Evolutionary conservation across 2,329 filamentous ascomycete species (phyloP).

Genomic region (Aspergillus sp.): DNA sequence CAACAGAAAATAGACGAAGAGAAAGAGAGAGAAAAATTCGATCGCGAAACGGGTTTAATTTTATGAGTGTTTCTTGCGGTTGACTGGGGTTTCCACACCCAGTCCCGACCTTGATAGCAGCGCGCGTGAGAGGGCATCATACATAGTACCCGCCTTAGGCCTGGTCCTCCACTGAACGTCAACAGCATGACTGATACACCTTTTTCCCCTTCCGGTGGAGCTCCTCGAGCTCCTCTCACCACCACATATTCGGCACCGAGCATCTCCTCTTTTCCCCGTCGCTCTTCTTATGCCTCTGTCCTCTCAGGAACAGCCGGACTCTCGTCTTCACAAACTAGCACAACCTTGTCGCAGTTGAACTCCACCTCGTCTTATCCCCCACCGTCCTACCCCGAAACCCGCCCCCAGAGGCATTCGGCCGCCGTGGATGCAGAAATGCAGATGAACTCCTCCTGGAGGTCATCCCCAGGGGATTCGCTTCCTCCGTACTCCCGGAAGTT

Average conservation of each 20-base stretch:
- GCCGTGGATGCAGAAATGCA: constrained; percentile 53
- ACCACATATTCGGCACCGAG: constrained; percentile 33
- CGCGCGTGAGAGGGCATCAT: constrained; percentile 12
- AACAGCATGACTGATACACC: constrained; percentile 47
- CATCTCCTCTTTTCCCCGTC: constrained; percentile 47
- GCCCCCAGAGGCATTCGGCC: constrained; percentile 36
- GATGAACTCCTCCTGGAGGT: constrained; percentile 48
- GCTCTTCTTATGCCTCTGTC: constrained; percentile 64
- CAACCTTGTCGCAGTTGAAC: constrained; percentile 52
- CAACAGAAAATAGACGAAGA: not conserved
- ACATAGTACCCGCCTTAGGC: constrained; percentile 14
- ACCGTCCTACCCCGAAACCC: constrained; percentile 34
- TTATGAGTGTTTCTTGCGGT: not conserved
- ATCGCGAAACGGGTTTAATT: not conserved
- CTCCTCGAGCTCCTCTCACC: constrained; percentile 28
- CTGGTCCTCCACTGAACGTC: constrained; percentile 23
- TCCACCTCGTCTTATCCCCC: constrained; percentile 38
- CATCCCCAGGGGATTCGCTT: constrained; percentile 40
- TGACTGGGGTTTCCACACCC: not conserved
- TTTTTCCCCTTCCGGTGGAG: constrained; percentile 44
- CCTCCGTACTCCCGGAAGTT: constrained; percentile 52
- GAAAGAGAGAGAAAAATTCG: not conserved
- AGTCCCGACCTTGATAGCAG: constrained; percentile 2
- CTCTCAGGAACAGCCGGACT: constrained; percentile 52
- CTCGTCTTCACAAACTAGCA: constrained; percentile 40